Evolutionary conservation across 1,284 basidiomycete genomes (phyloP), one percentile per base, ranked within the genome.

Genomic region (Sanghuangporus baumii): DNA sequence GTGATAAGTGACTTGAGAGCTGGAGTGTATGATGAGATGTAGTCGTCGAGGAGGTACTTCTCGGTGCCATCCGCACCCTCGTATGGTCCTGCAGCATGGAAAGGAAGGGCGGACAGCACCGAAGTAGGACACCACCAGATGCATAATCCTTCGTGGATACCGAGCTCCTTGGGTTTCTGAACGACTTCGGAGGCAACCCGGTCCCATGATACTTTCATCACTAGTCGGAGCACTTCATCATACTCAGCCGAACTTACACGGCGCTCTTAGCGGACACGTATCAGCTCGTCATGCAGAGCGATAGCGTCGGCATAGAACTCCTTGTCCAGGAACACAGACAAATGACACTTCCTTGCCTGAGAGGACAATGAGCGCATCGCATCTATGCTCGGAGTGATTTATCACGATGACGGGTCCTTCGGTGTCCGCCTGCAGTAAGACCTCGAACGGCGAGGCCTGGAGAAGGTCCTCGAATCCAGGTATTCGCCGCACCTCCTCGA

Each of bases 41-140:
- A 77, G 9, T 67, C 9, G 14, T 76, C 69, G 1, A 67, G 67
- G 12, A 76, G 60, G 16, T 63, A 60, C 0, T 57, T 52, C 6
- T 20, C 31, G 23, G 9, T 52, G 12, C 51, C 26, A 9, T 34
- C 51, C 31, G 51, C 14, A 48, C 20, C 47, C 9, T 52, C 6
- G 26, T 26, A 52, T 1, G 51, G 51, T 40, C 3, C 62, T 65
- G 40, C 59, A 48, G 18, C 46, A 52, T 80, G 79, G 1, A 80
- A 64, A 1, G 79, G 79, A 12, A 80, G 62, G 12, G 68, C 67
- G 14, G 73, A 67, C 34, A 79, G 67, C 3, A 57, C 48, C 0
- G 71, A 71, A 0, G 75, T 76, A 2, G 76, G 77, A 59, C 77
- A 80, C 79, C 79, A 81, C 77, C 79, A 80, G 14, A 81, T 68